Evolutionary conservation across 805 yeast species (phyloP), one percentile per base, ranked within the genome.

Genomic region (Zygoascus ofunaensis): DNA sequence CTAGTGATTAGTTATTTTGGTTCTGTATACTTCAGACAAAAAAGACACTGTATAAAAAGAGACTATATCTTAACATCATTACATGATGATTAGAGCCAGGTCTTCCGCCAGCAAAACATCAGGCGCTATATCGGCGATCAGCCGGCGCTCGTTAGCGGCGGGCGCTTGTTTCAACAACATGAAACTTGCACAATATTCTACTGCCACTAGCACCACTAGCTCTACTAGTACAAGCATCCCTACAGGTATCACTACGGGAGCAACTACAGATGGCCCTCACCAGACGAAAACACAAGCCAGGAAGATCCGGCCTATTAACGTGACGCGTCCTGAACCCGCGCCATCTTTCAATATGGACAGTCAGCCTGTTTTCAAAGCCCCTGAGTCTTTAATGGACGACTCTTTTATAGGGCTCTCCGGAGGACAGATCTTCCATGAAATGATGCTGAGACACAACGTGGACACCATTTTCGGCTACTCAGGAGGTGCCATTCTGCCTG

Each of bases 401-500:
- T 21, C 95, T 4, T 80, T 90, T 58, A 87, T 92, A 44, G 98
- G 98, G 15, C 74, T 87, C 56, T 82, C 95, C n/a, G 98, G 98
- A 52, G 98, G 98, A 55, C 92, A 92, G 68, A 89, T 92, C 50
- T 92, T 92, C 71, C 97, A 90, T 65, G 97, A 90, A 66, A 92
- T 92, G 97, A 92, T 92, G 97, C 72, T 79, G 50, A 79, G 97
- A 63, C 96, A 92, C 63, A 77, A 85, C 44, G 98, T 92, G 46
- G 97, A 92, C 65, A 87, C 96, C 48, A 78, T 92, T 39, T 92
- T 90, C 63, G 98, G 98, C 36, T 92, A 92, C 70, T 94, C 98
- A 44, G 98, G 98, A 59, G 98, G 98, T 63, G 98, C 98, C 54
- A 92, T 92, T 59, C 74, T 92, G 58, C 97, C 98, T 12, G 98